Conservation (phyloP, 2,329 filamentous ascomycete genomes). For the Penicillium decumbens region DNA sequence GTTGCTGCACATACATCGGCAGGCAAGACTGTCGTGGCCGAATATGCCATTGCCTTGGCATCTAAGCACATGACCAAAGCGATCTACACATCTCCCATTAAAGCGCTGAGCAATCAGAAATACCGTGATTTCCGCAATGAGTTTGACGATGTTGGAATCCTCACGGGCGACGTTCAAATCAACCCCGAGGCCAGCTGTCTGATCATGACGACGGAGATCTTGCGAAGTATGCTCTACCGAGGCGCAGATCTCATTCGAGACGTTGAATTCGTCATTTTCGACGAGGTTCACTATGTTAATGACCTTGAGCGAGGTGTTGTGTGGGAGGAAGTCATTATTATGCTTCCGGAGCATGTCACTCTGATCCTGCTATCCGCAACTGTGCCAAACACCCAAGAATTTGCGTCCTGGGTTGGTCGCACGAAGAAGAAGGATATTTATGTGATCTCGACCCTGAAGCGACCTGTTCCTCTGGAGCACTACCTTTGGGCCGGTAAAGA, state of each 20-base stretch:
- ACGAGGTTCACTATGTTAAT: slow-evolving; percentile 98
- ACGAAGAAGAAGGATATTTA: slow-evolving; percentile 99
- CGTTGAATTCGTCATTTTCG: slow-evolving; percentile 97
- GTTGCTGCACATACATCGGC: slow-evolving; percentile 97
- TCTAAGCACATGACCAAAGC: slow-evolving; percentile 99
- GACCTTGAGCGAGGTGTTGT: slow-evolving; percentile 93
- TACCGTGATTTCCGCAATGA: slow-evolving; percentile 87
- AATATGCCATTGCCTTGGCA: slow-evolving; percentile 93
- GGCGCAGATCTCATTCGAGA: slow-evolving; percentile 94
- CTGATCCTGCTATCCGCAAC: slow-evolving; percentile 93
- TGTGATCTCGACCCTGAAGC: slow-evolving; percentile 94
- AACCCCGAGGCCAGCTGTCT: slow-evolving; percentile 95
- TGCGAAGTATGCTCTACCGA: slow-evolving; percentile 95
- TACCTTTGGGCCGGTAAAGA: slow-evolving; percentile 93
- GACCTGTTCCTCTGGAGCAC: slow-evolving; percentile 90
- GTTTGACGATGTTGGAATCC: slow-evolving; percentile 93
- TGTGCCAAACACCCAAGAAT: slow-evolving; percentile 95
- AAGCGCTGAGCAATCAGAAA: slow-evolving; percentile 96
- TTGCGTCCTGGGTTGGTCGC: slow-evolving; percentile 94
- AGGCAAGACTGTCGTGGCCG: slow-evolving; percentile 95
- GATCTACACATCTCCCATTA: slow-evolving; percentile 98
- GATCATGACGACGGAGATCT: slow-evolving; percentile 98
- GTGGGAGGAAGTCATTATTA: slow-evolving; percentile 99
- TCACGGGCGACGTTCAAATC: slow-evolving; percentile 97
- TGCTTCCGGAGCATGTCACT: slow-evolving; percentile 95